phyloP scores from a whole-genome alignment of 176 grass and related monocot species.

The Canna indica region DNA sequence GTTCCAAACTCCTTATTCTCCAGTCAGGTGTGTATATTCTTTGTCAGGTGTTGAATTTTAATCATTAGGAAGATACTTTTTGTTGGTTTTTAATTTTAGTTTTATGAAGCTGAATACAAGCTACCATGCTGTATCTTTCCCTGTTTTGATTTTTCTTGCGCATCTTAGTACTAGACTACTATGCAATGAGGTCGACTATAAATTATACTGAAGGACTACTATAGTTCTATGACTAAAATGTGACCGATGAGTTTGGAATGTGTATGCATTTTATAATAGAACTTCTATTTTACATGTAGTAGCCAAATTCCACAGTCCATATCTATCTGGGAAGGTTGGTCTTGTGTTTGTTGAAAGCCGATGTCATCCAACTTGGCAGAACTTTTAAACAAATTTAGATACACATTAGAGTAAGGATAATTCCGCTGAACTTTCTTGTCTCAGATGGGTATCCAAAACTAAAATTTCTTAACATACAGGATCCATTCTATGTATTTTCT shows the following conservation, averaged over 20 bases:
- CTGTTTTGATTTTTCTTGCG: too few species aligned
- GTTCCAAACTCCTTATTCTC: conserved; percentile 93
- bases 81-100: conserved; percentile 1
- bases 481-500: too few species aligned
- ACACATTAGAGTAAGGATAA: too few species aligned
- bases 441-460: too few species aligned
- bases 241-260: neutral
- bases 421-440: too few species aligned
- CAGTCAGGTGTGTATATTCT: conserved; percentile 57
- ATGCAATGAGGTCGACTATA: neutral
- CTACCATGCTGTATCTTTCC: too few species aligned
- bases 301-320: neutral
- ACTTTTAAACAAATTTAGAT: too few species aligned
- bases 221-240: neutral
- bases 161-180: neutral
- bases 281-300: neutral
- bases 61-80: conserved; percentile 6
- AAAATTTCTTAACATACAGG: too few species aligned
- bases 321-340: neutral
- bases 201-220: too few species aligned
- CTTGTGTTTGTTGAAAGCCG: neutral
- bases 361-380: neutral
- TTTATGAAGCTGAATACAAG: neutral
- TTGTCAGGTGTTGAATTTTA: conserved; percentile 2
- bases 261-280: neutral